Base-by-base conservation (phyloP, 805 yeast genomes). In the Maudiozyma serrabonitensis region DNA sequence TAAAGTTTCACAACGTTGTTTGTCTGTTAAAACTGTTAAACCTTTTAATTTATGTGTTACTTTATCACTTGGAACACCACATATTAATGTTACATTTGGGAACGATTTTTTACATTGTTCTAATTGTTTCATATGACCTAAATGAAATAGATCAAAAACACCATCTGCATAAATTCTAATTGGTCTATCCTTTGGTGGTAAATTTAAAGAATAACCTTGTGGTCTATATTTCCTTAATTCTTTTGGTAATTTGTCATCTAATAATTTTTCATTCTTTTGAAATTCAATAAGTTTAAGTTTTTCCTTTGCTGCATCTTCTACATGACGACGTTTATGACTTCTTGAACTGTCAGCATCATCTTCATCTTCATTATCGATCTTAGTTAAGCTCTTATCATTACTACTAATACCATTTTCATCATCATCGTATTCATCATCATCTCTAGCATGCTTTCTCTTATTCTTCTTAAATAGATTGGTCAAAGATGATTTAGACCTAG, bases 161-260 rank as follows among this genome's bases (percentile, higher is more conserved):
- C 99, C 99, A 69, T 93, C 99, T 6, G 99, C 99, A 65, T 93
- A 93, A n/a, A 93, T 80, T 52, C 99, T 76, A 28, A 93, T 80
- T 0, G 96, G 90, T 51, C 96, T 75, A 61, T 84, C 93, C 4
- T 64, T 71, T 2, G 96, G 95, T 2, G 99, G 99, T 25, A 82
- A 57, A 57, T 87, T 88, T 67, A 93, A 78, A 56, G 72, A 73
- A 69, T 69, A 88, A 2, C 96, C 96, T 32, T 69, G 68, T 23
- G 96, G 96, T 58, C 96, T 76, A 69, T 74, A 87, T 68, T 80
- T 84, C 51, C 90, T 74, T 60, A 78, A 78, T 53, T 85, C 80
- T 46, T 74, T 84, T 2, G 89, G 93, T 39, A 87, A 68, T 53
- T 71, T 76, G 3, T 67, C 80, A 59, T 86, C 93, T 52, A 76